These are phyloP conservation scores for Obba rivulosa DNA, from an alignment of 768 basidiomycete species.

Conservation along the genomic window DNA sequence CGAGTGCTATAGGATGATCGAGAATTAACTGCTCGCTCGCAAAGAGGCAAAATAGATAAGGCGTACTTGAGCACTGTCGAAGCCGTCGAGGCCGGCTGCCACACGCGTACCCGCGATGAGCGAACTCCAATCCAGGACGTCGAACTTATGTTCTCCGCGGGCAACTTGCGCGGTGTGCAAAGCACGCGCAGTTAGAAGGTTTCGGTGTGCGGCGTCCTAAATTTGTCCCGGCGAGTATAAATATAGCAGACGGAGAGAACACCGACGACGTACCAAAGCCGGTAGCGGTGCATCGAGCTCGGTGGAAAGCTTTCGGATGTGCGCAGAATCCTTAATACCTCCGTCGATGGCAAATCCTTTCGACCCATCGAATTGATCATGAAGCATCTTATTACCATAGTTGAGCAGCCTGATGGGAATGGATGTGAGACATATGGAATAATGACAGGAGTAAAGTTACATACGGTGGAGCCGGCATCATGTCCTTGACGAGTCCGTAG, in stretches of 20 bases:
- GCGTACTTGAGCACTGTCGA: slow-evolving; percentile 31
- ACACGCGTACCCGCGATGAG: slow-evolving; percentile 74
- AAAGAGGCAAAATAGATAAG: background rate
- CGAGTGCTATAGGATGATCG: slow-evolving; percentile 9
- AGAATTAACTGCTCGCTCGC: background rate
- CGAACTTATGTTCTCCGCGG: slow-evolving; percentile 44
- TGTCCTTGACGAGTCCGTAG: slow-evolving; percentile 53
- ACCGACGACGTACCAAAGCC: slow-evolving; percentile 36
- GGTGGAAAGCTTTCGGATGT: slow-evolving; percentile 65
- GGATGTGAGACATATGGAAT: background rate
- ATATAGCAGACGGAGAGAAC: background rate
- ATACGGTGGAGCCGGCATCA: slow-evolving; percentile 14
- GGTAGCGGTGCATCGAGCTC: slow-evolving; percentile 70
- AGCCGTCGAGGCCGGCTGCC: slow-evolving; percentile 58
- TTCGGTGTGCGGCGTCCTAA: slow-evolving; percentile 64
- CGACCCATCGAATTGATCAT: slow-evolving; percentile 69
- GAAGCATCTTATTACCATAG: slow-evolving; percentile 65
- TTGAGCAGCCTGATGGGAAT: slow-evolving; percentile 38
- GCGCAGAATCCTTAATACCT: slow-evolving; percentile 84
- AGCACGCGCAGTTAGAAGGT: slow-evolving; percentile 74
- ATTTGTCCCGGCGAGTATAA: too few species aligned
- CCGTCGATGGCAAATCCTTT: slow-evolving; percentile 77
- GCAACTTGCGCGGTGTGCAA: slow-evolving; percentile 46
- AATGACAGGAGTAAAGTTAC: background rate
- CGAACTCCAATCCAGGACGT: slow-evolving; percentile 77